phyloP scores from a whole-genome alignment of 1,284 basidiomycete species.

The Apiotrichum akiyoshidainum region DNA sequence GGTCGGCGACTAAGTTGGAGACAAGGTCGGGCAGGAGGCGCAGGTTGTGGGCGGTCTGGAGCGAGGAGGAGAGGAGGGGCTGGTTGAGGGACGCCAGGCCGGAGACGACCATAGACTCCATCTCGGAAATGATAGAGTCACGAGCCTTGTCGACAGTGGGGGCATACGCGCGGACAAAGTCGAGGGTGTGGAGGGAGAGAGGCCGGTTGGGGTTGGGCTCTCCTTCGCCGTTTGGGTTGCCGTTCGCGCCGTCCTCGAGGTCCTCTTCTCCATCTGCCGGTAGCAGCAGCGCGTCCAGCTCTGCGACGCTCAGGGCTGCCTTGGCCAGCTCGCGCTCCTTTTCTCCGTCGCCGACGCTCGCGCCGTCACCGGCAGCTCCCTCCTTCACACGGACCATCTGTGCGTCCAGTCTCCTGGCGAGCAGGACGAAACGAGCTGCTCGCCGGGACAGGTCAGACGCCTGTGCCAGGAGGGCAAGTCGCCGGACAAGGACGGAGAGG shows the following conservation, averaged over 20 bases:
- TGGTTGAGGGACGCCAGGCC: slow-evolving; percentile 76
- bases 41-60: slow-evolving; percentile 93
- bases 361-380: slow-evolving; percentile 21
- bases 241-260: background rate
- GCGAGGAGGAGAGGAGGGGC: slow-evolving; percentile 78
- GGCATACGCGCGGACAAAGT: slow-evolving; percentile 65
- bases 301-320: slow-evolving; percentile 83
- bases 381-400: slow-evolving; percentile 67
- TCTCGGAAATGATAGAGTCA: slow-evolving; percentile 68
- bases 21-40: slow-evolving; percentile 78
- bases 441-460: slow-evolving; percentile 78
- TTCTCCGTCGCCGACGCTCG: slow-evolving; percentile 60
- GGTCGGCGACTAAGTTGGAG: slow-evolving; percentile 70
- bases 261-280: background rate
- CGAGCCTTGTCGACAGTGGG: slow-evolving; percentile 69
- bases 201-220: slow-evolving; percentile 8
- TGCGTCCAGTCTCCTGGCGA: slow-evolving; percentile 71
- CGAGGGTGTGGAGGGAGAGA: slow-evolving; percentile 61
- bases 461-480: slow-evolving; percentile 71
- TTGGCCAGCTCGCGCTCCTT: slow-evolving; percentile 81
- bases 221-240: background rate
- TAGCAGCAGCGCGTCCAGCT: slow-evolving; percentile 55
- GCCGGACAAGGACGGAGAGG: slow-evolving; percentile 65
- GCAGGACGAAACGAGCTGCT: slow-evolving; percentile 73
- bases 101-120: slow-evolving; percentile 79